These are phyloP conservation scores for Russula compacta DNA, from an alignment of 768 basidiomycete species.

Conservation along the genomic window DNA sequence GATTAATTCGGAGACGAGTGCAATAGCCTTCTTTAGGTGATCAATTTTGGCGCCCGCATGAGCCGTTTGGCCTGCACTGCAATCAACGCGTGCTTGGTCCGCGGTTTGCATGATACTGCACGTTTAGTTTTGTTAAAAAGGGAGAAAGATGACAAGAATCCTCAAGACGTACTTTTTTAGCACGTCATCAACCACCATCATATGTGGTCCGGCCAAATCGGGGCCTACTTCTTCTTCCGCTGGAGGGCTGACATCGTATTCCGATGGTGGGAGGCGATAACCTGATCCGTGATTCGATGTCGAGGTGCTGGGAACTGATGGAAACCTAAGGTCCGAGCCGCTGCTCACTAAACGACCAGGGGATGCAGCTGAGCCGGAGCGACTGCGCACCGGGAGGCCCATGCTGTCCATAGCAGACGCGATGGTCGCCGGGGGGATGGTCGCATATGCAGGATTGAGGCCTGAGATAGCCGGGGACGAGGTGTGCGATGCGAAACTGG, in stretches of 20 bases:
- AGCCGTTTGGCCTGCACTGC: conserved; percentile 35
- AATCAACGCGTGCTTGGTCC: conserved; percentile 45
- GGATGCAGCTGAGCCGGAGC: conserved; percentile 29
- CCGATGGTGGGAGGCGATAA: conserved; percentile 23
- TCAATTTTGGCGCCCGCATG: conserved; percentile 45
- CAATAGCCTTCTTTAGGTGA: conserved; percentile 46
- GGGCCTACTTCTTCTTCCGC: conserved; percentile 24
- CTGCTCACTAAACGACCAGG: conserved; percentile 23
- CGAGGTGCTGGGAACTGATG: conserved; percentile 23
- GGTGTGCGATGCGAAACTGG: conserved; percentile 27
- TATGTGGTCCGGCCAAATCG: conserved; percentile 37
- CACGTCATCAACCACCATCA: conserved; percentile 42
- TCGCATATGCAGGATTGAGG: conserved; percentile 24
- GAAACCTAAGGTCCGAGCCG: conserved; percentile 24
- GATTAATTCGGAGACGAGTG: conserved; percentile 47
- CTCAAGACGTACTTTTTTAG: conserved; percentile 41
- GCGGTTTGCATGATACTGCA: conserved; percentile 54
- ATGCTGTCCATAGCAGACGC: conserved; percentile 29
- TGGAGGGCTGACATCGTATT: conserved; percentile 21
- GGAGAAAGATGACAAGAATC: conserved; percentile 18
- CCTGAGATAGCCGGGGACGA: conserved; percentile 29
- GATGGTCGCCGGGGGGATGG: conserved; percentile 26
- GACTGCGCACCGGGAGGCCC: conserved; percentile 22
- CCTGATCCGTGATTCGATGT: conserved; percentile 24
- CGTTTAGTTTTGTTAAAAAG: conserved; percentile 13